These are phyloP conservation scores for Gelatoporia subvermispora DNA, from an alignment of 768 basidiomycete genomes.

Conservation along the genomic window DNA sequence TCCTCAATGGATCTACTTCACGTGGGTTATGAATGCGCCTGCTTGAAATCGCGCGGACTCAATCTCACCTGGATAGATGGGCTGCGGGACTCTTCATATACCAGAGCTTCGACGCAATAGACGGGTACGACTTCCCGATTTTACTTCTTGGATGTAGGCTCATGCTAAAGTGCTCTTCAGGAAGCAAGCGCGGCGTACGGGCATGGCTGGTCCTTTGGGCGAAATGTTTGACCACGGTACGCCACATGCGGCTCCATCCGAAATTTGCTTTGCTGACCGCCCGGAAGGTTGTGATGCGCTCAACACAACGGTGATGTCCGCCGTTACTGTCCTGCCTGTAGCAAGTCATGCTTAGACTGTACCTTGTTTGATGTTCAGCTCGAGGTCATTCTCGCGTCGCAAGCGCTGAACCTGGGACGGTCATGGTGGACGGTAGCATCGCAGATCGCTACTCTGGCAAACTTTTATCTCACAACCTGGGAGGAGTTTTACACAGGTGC, in stretches of 20 bases:
- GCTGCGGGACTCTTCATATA: constrained; percentile 86
- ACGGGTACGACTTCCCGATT: constrained; percentile 52
- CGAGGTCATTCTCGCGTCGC: constrained; percentile 75
- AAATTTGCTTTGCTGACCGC: neutral
- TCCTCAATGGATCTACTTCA: constrained; percentile 88
- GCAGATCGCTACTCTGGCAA: constrained; percentile 63
- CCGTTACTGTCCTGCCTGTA: neutral
- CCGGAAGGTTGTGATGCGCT: constrained; percentile 82
- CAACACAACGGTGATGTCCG: constrained; percentile 73
- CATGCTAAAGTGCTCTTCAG: constrained; percentile 33
- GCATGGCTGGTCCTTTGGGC: constrained; percentile 96
- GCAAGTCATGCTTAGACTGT: too few relatives aligned
- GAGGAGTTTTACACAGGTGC: constrained; percentile 84
- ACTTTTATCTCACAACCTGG: constrained; percentile 75
- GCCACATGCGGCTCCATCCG: neutral
- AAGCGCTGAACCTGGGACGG: constrained; percentile 86
- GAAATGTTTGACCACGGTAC: constrained; percentile 98
- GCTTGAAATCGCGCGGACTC: neutral
- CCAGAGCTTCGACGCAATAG: constrained; percentile 85
- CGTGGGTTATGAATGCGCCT: constrained; percentile 41
- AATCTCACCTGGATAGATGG: constrained; percentile 50
- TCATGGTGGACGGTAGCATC: constrained; percentile 97
- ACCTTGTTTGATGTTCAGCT: constrained; percentile 55
- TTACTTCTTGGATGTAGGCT: neutral
- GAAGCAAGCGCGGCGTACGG: constrained; percentile 92